Evolutionary conservation across 106 monocot species (phyloP).

Genomic region (Dendrobium nobile): DNA sequence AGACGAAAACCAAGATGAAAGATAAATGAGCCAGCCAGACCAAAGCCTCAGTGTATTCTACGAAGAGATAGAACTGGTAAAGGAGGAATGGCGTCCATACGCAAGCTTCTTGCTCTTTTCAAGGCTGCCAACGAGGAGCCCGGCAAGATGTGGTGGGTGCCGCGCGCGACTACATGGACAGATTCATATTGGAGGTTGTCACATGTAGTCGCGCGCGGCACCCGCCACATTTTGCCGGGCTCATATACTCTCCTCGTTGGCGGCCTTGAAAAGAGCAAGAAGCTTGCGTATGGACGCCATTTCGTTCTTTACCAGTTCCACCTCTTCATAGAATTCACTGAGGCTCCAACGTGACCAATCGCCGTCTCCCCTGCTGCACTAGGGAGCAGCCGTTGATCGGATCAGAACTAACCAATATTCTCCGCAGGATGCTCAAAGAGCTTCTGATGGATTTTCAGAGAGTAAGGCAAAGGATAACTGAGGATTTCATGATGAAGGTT

Average conservation of each 20-base stretch:
- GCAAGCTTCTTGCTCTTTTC: slow-evolving; percentile 25
- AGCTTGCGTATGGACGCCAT: background rate
- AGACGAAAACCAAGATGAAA: background rate
- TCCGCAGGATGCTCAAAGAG: slow-evolving; percentile 60
- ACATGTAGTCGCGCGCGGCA: slow-evolving; percentile 43
- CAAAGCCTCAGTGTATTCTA: slow-evolving; percentile 34
- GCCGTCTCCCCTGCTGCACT: slow-evolving; percentile 7
- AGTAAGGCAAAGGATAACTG: slow-evolving; percentile 44
- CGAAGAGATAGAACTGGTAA: slow-evolving; percentile 29
- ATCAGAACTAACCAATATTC: slow-evolving; percentile 49
- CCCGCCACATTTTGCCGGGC: slow-evolving; percentile 33
- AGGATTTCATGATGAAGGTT: slow-evolving; percentile 61
- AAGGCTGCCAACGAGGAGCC: slow-evolving; percentile 30
- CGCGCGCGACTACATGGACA: slow-evolving; percentile 41
- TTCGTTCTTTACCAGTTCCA: slow-evolving; percentile 21
- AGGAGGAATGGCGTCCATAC: slow-evolving; percentile 47
- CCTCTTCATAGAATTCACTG: slow-evolving; percentile 50
- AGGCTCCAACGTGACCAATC: slow-evolving; percentile 46
- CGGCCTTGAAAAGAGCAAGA: slow-evolving; percentile 28
- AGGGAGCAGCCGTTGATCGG: slow-evolving; percentile 53
- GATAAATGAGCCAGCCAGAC: slow-evolving; percentile 6
- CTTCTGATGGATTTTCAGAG: slow-evolving; percentile 60
- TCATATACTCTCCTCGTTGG: slow-evolving; percentile 41
- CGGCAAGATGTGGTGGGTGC: slow-evolving; percentile 30
- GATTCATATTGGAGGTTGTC: slow-evolving; percentile 40